Evolutionary conservation across 2,329 filamentous ascomycete species (phyloP), one percentile per base, ranked within the genome.

Genomic region (Nigrospora osmanthi): DNA sequence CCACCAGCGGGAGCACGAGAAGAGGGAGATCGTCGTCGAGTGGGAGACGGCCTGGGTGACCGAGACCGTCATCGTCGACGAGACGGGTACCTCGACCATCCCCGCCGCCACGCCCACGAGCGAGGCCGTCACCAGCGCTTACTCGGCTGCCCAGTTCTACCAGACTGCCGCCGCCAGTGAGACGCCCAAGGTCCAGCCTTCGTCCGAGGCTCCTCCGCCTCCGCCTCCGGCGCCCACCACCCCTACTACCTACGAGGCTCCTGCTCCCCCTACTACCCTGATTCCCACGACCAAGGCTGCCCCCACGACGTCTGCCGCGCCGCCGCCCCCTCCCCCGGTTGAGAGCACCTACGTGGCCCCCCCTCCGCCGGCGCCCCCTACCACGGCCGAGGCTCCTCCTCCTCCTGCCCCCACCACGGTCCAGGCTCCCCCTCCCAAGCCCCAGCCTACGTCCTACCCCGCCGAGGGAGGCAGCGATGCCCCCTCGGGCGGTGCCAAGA

Each of bases 51-150:
- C 70, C 54, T 76, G 71, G 66, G 72, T 76, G 52, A 75, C 70
- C 7, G 68, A 73, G 53, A 69, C 67, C 3, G 70, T 79, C 49
- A 71, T 73, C 47, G 58, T 78, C 44, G 75, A 77, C 52, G 63
- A 66, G 33, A 70, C 65, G 51, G 66, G 69, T 53, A 53, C 53
- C 35, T 55, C 54, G 36, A 48, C 55, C 41, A 54, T 56, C 36
- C 49, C 55, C 47, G 50, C 53, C 43, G 46, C 54, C 50, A 56
- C 54, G 7, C 49, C 57, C 23, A 58, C 54, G 3, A 49, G 53
- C 45, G 56, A 56, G 41, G 52, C 55, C 30, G 47, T 54, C 40
- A 52, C 58, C 45, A 44, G 46, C 47, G 42, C 31, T 38, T 33
- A 40, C 52, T 40, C 45, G 49, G 37, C 53, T 52, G 40, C 44